phyloP scores from a whole-genome alignment of 2,329 filamentous ascomycete species.

The Ceratocystis papillata region DNA sequence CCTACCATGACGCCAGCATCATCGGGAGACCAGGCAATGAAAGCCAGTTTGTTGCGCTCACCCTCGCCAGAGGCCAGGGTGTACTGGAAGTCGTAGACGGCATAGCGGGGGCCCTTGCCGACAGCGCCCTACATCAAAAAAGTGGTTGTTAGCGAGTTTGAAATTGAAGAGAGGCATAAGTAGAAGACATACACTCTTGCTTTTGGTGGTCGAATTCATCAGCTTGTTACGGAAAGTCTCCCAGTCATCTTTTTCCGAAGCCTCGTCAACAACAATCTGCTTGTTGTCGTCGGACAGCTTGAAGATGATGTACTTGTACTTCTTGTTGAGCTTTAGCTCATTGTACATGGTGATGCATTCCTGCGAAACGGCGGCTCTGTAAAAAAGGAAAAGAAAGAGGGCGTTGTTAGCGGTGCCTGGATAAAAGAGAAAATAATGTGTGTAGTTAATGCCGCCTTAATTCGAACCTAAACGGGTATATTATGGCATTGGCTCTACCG shows the following conservation, averaged over 20 bases:
- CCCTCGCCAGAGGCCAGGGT: slow-evolving; percentile 61
- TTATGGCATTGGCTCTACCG: too few relatives aligned
- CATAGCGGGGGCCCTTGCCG: slow-evolving; percentile 66
- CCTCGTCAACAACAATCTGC: slow-evolving; percentile 69
- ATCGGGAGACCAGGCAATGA: slow-evolving; percentile 73
- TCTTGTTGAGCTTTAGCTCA: slow-evolving; percentile 72
- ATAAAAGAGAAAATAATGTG: neutral
- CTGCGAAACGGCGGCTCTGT: slow-evolving; percentile 58
- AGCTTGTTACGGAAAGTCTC: slow-evolving; percentile 67
- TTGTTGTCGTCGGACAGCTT: slow-evolving; percentile 76
- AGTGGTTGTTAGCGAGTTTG: slow-evolving; percentile 13
- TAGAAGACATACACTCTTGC: slow-evolving; percentile 44
- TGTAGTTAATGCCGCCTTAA: neutral
- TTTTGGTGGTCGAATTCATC: slow-evolving; percentile 60
- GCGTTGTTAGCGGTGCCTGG: slow-evolving; percentile 15
- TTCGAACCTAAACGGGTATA: too few relatives aligned
- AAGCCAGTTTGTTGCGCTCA: slow-evolving; percentile 64
- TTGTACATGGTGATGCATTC: slow-evolving; percentile 66
- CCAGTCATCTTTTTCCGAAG: slow-evolving; percentile 56
- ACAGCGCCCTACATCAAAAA: slow-evolving; percentile 39
- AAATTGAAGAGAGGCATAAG: neutral
- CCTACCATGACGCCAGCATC: slow-evolving; percentile 66
- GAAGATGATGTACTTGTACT: slow-evolving; percentile 78
- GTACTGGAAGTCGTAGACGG: slow-evolving; percentile 78
- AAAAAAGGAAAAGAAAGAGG: neutral